Evolutionary conservation across 192 early-diverging fungal genomes (phyloP).

Genomic region (Coemansia aciculifera): DNA sequence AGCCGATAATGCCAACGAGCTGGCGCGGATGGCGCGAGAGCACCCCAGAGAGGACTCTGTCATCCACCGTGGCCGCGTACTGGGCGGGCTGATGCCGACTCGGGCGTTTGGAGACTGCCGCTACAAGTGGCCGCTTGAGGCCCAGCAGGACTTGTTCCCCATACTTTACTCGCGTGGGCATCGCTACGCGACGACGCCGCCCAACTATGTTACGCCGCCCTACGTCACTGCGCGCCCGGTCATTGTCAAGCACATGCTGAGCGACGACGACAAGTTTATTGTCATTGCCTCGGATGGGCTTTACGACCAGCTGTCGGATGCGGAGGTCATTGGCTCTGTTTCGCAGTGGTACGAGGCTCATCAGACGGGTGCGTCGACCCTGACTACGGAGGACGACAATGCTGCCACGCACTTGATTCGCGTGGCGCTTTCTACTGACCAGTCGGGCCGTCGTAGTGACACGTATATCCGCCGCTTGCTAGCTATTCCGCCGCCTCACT

Average conservation of each 20-base stretch:
- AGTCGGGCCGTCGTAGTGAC: conserved; percentile 62
- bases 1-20: conserved; percentile 57
- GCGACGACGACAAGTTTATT: conserved; percentile 61
- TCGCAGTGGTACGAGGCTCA: conserved; percentile 26
- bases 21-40: conserved; percentile 58
- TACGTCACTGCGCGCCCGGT: conserved; percentile 73
- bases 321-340: conserved; percentile 48
- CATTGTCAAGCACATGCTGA: conserved; percentile 58
- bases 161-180: conserved; percentile 17
- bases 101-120: conserved; percentile 63
- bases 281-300: conserved; percentile 78
- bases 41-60: conserved; percentile 74
- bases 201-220: conserved; percentile 60
- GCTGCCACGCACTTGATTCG: conserved; percentile 73
- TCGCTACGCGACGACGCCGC: conserved; percentile 16
- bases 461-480: conserved; percentile 63
- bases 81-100: conserved; percentile 52
- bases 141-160: conserved; percentile 42
- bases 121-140: conserved; percentile 63
- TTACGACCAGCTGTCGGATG: conserved; percentile 67
- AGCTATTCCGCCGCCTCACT: conserved; percentile 63
- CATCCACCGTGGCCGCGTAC: conserved; percentile 57
- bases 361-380: neutral
- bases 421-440: conserved; percentile 55
- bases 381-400: conserved; percentile 57